Percentiles rank a stretch among this genome's conserved stretches.
These are phyloP conservation scores for Termitomyces sp. DNA, from an alignment of 768 basidiomycete species.

Conservation along the genomic window DNA sequence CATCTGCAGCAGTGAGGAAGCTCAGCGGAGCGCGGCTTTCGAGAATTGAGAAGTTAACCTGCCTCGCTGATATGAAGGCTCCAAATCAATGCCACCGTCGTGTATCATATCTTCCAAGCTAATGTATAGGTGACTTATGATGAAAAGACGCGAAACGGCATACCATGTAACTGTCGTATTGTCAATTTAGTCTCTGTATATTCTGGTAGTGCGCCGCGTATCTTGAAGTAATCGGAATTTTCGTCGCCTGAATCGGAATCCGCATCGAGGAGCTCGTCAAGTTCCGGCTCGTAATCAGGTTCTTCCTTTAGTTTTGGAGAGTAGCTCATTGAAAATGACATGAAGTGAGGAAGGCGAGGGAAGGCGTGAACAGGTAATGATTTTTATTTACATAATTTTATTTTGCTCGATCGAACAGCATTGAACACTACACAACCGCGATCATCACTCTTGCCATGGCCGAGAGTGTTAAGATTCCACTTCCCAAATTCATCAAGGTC, in stretches of 20 bases:
- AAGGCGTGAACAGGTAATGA: not conserved
- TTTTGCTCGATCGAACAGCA: not conserved
- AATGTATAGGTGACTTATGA: not conserved
- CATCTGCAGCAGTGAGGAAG: slow-evolving; percentile 41
- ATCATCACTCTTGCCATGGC: slow-evolving; percentile 14
- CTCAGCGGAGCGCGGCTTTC: not conserved
- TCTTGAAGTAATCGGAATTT: slow-evolving; percentile 41
- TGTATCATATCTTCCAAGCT: slow-evolving; percentile 55
- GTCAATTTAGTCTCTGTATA: slow-evolving; percentile 41
- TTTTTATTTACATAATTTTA: not conserved
- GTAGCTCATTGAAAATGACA: slow-evolving; percentile 8
- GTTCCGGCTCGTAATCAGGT: slow-evolving; percentile 33
- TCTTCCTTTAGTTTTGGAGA: slow-evolving; percentile 14
- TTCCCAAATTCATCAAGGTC: slow-evolving; percentile 68
- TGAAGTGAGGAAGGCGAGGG: not conserved
- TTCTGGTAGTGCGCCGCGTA: slow-evolving; percentile 39
- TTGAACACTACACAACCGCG: too few relatives aligned
- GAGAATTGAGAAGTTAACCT: slow-evolving; percentile 11
- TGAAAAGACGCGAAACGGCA: slow-evolving; percentile 16
- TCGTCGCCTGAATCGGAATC: slow-evolving; percentile 41
- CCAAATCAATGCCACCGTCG: slow-evolving; percentile 66
- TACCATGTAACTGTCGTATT: slow-evolving; percentile 48
- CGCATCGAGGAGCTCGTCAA: slow-evolving; percentile 51
- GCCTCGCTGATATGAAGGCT: slow-evolving; percentile 76
- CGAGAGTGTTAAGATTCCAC: slow-evolving; percentile 46